Evolutionary conservation across 768 basidiomycete genomes (phyloP).

Genomic region (Suillus bovinus): DNA sequence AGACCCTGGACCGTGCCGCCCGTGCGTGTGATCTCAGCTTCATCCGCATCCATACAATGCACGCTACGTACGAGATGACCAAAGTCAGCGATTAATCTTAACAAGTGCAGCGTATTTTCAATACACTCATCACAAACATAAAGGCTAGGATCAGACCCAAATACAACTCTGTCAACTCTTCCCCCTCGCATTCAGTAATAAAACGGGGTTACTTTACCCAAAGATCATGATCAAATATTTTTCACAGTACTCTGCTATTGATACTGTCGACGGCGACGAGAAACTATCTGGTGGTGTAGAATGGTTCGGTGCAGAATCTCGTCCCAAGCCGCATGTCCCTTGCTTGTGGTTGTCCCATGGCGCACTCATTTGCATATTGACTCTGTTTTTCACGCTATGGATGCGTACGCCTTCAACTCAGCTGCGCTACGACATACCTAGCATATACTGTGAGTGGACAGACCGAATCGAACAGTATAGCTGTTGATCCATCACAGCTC

Average conservation of each 20-base stretch:
- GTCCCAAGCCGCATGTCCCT: neutral
- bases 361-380: neutral
- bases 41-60: neutral
- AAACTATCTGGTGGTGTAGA: neutral
- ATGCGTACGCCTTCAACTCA: neutral
- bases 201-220: neutral
- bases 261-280: neutral
- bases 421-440: neutral
- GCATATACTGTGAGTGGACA: slow-evolving; percentile 2
- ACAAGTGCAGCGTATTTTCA: neutral
- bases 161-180: too few species aligned
- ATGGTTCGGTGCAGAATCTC: neutral
- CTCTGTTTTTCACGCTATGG: slow-evolving; percentile 15
- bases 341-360: slow-evolving; percentile 10
- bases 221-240: neutral
- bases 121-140: neutral
- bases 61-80: neutral
- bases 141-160: neutral
- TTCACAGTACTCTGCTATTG: neutral
- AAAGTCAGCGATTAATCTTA: neutral
- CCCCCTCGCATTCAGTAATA: neutral
- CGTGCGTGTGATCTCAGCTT: neutral
- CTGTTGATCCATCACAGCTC: slow-evolving; percentile 1
- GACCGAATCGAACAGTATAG: neutral
- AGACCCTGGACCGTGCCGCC: too few species aligned